Evolutionary conservation across 768 basidiomycete species (phyloP).

Genomic region (Glaciozyma martinii): DNA sequence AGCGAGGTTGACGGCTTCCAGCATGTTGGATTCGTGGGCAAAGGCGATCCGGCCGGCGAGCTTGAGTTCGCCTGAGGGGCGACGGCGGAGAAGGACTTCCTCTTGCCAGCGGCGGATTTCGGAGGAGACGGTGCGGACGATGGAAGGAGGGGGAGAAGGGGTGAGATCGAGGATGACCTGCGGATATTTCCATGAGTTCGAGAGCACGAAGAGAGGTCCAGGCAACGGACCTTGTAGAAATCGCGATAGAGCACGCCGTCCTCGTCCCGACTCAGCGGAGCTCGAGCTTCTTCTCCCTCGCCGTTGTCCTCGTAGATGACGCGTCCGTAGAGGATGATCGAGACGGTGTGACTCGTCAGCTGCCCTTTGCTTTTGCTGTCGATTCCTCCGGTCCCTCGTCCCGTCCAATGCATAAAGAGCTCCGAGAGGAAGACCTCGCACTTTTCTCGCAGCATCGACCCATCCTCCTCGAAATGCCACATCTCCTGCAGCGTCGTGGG

Average conservation of each 20-base stretch:
- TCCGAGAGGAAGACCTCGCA: slow-evolving; percentile 91
- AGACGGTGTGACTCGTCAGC: slow-evolving; percentile 83
- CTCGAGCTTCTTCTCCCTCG: slow-evolving; percentile 55
- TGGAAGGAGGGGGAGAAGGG: slow-evolving; percentile 20
- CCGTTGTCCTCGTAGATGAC: slow-evolving; percentile 73
- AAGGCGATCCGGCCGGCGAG: slow-evolving; percentile 69
- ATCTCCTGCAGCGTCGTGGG: slow-evolving; percentile 52
- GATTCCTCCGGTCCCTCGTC: slow-evolving; percentile 6
- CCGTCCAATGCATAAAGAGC: slow-evolving; percentile 71
- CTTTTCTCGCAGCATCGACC: slow-evolving; percentile 78
- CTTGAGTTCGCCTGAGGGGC: slow-evolving; percentile 43
- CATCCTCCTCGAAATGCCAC: slow-evolving; percentile 94
- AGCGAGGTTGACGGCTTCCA: slow-evolving; percentile 87
- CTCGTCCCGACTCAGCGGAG: slow-evolving; percentile 66
- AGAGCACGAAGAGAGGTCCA: background rate
- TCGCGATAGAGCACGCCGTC: slow-evolving; percentile 48
- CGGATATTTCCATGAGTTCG: no score
- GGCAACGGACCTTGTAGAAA: slow-evolving; percentile 48
- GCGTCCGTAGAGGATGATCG: slow-evolving; percentile 86
- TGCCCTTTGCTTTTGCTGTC: slow-evolving; percentile 43
- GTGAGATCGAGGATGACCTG: slow-evolving; percentile 81
- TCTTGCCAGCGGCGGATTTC: slow-evolving; percentile 21
- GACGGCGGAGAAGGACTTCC: slow-evolving; percentile 15
- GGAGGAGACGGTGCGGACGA: slow-evolving; percentile 18
- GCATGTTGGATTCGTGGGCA: slow-evolving; percentile 89